These are phyloP conservation scores for Fulvia fulva DNA, from an alignment of 2,329 filamentous ascomycete genomes.

Conservation along the genomic window DNA sequence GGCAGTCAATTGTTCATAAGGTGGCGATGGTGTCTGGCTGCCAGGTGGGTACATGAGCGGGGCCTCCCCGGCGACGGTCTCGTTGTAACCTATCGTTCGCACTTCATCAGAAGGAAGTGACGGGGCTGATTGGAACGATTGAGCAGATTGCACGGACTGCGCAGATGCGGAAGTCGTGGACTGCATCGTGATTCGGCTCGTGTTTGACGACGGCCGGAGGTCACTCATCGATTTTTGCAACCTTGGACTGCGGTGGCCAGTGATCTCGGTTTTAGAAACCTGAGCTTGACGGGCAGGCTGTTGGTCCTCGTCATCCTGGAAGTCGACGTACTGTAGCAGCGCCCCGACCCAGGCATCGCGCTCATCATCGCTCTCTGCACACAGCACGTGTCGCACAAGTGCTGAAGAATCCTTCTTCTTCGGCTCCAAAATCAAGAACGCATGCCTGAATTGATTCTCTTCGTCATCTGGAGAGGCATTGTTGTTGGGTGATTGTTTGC, in stretches of 20 bases:
- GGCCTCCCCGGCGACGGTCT: constrained; percentile 55
- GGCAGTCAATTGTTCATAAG: constrained; percentile 35
- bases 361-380: constrained; percentile 89
- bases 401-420: constrained; percentile 92
- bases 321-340: constrained; percentile 83
- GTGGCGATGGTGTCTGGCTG: constrained; percentile 32
- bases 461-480: constrained; percentile 62
- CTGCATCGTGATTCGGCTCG: background rate
- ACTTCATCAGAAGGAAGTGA: constrained; percentile 22
- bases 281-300: constrained; percentile 19
- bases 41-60: constrained; percentile 47
- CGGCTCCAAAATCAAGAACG: constrained; percentile 89
- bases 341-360: constrained; percentile 92
- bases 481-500: constrained; percentile 78
- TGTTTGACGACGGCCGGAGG: constrained; percentile 24
- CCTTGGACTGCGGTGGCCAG: constrained; percentile 29
- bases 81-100: constrained; percentile 50
- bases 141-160: background rate
- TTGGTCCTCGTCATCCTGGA: constrained; percentile 56
- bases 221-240: constrained; percentile 38
- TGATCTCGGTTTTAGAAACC: constrained; percentile 25
- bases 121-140: constrained; percentile 1
- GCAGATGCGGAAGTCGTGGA: background rate
- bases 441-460: constrained; percentile 94
- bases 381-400: constrained; percentile 87